Conservation (phyloP, 2,329 filamentous ascomycete genomes). For the Trichoderma koningiopsis region DNA sequence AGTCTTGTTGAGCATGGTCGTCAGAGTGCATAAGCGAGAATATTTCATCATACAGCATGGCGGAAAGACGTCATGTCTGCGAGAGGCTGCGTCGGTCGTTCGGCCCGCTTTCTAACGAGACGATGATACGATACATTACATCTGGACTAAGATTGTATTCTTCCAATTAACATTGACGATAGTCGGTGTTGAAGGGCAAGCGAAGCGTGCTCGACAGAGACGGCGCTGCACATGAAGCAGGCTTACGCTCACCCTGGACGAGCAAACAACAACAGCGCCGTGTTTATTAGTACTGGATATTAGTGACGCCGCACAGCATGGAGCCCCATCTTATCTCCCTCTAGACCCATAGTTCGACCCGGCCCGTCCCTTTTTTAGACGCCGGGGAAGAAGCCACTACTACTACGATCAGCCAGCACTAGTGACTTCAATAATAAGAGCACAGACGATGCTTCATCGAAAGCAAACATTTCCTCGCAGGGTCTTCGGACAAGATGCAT, state of each 20-base stretch:
- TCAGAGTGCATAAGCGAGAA: background rate
- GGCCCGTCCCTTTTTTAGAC: background rate
- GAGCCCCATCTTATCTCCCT: background rate
- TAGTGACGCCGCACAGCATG: background rate
- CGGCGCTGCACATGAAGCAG: background rate
- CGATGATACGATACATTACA: background rate
- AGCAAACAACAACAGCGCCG: background rate
- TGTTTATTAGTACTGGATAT: background rate
- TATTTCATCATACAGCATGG: background rate
- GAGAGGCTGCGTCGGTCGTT: background rate
- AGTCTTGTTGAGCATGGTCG: background rate
- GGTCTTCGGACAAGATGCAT: background rate
- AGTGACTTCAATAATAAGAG: background rate
- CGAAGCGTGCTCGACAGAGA: background rate
- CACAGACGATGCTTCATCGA: background rate
- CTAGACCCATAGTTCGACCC: slow-evolving; percentile 3
- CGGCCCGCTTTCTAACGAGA: background rate
- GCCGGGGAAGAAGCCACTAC: background rate
- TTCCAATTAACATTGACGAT: background rate
- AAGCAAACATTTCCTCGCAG: background rate
- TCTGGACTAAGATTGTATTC: background rate
- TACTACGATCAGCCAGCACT: background rate
- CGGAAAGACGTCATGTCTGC: background rate
- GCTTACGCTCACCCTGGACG: background rate
- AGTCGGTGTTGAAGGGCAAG: background rate